Base-by-base conservation (phyloP, 441 rosid genomes). In the Pelargonium cotyledonis region DNA sequence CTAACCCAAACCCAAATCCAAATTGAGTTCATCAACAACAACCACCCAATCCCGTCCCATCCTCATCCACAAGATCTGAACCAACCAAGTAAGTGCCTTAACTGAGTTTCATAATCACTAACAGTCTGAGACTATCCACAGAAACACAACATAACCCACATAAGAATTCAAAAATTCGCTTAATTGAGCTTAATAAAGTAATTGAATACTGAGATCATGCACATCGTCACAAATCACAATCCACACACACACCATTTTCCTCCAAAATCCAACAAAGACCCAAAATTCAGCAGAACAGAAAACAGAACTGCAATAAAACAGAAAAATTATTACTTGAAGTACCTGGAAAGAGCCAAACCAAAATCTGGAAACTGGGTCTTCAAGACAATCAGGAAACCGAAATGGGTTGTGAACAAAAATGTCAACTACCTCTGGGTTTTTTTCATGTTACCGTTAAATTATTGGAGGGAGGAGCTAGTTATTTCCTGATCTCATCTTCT, bases 311-410 rank as follows among this genome's bases (percentile, higher is more conserved):
- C 38, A 31, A 31, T 31, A 2, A 51, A 51, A 51, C n/a, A 11
- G 58, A 51, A 51, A 51, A 49, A 11, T 49, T 2, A 51, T 8
- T 18, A 31, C 38, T 31, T 31, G 38, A 51, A 51, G 58, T 51
- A 51, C 58, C 58, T 51, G 8, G 16, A 51, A 7, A 11, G 16
- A 4, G 38, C 38, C 38, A 49, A 49, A 49, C 55, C 55, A 14
- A 49, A 49, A 49, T 51, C 58, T 51, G 58, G 58, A 18, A n/a
- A 51, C 15, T n/a, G 58, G 58, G 58, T 51, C 58, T 51, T n/a
- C 58, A 51, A 51, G 5, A 16, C 15, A 12, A n/a, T 6, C 58
- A 9, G 14, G 51, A 44, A 44, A 1, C 51, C 1, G 55, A 49
- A 18, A 49, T 12, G 55, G 55, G 55, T 11, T 31, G 16, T 12